Percentiles rank a stretch among this genome's conserved stretches.
These are phyloP conservation scores for Erigeron canadensis DNA, from an alignment of 129 eudicot genomes.

Conservation along the genomic window DNA sequence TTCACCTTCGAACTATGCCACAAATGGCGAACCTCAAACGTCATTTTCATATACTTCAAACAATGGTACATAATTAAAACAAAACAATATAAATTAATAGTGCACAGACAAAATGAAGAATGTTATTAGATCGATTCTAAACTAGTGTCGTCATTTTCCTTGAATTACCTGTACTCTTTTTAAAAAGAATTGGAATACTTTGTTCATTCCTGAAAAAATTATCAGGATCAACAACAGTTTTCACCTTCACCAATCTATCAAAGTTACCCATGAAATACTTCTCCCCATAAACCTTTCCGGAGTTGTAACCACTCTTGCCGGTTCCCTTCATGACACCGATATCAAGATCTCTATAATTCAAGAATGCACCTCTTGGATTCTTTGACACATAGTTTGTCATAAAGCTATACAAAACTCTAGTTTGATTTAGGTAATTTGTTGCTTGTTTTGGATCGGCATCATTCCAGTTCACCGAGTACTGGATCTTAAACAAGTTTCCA, in stretches of 20 bases:
- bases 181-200: constrained; percentile 32
- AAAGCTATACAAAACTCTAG: constrained; percentile 28
- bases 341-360: constrained; percentile 32
- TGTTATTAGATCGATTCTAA: neutral
- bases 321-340: constrained; percentile 33
- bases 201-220: constrained; percentile 44
- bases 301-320: constrained; percentile 30
- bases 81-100: neutral
- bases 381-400: constrained; percentile 34
- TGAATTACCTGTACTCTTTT: constrained; percentile 12
- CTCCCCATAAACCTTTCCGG: constrained; percentile 39
- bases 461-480: constrained; percentile 47
- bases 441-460: constrained; percentile 29
- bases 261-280: constrained; percentile 46
- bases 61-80: neutral
- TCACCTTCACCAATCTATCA: constrained; percentile 47
- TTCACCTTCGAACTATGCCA: neutral
- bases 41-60: neutral
- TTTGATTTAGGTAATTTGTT: constrained; percentile 29
- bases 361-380: constrained; percentile 35
- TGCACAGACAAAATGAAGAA: neutral
- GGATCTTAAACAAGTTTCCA: constrained; percentile 53
- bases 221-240: constrained; percentile 45
- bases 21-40: neutral
- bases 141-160: constrained; percentile 20